phyloP scores from a whole-genome alignment of 768 basidiomycete species.

The Termitomyces titanicus region DNA sequence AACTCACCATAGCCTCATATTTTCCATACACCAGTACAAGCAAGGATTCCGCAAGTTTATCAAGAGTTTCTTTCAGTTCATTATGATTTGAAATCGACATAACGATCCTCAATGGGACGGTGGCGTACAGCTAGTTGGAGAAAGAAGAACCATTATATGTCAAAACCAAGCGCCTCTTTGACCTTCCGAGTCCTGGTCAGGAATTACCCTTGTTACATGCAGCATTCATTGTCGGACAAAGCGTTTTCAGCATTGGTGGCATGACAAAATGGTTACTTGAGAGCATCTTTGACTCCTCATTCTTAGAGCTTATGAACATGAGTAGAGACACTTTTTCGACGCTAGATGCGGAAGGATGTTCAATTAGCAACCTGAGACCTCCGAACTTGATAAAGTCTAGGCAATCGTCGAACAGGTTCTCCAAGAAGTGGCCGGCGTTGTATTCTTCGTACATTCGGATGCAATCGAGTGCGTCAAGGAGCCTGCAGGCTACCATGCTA shows the following conservation, averaged over 20 bases:
- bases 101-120: background rate
- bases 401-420: background rate
- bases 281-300: background rate
- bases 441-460: background rate
- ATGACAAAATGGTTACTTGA: background rate
- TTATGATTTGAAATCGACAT: background rate
- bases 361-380: background rate
- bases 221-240: background rate
- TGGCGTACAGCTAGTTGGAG: background rate
- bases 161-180: background rate
- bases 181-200: background rate
- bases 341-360: background rate
- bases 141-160: background rate
- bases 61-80: background rate
- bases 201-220: background rate
- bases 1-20: constrained; percentile 1
- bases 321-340: background rate
- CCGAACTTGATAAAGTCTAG: background rate
- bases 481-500: background rate
- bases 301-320: background rate
- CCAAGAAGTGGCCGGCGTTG: too few relatives aligned
- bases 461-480: background rate
- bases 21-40: background rate
- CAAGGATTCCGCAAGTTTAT: background rate
- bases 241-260: background rate